A percentile compares a stretch with the other conserved stretches of the same genome.
These are phyloP conservation scores for Taphrina flavorubra DNA, from an alignment of 1,139 yeast species.

Conservation along the genomic window DNA sequence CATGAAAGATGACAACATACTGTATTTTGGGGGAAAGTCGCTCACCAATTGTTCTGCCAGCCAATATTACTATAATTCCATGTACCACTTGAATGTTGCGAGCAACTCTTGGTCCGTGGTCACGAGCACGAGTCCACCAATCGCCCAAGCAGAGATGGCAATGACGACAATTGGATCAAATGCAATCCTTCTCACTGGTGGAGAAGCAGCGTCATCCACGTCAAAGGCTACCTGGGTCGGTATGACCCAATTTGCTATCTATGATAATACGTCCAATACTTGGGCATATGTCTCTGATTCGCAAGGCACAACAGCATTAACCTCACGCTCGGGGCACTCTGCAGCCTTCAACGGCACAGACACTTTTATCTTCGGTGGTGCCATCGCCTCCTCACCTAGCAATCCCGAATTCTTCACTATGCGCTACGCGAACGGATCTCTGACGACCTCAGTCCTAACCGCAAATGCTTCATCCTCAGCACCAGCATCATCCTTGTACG, in stretches of 20 bases:
- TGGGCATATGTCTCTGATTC: slow-evolving; percentile 32
- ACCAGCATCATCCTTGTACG: slow-evolving; percentile 18
- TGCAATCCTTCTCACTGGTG: slow-evolving; percentile 21
- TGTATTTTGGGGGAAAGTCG: slow-evolving; percentile 38
- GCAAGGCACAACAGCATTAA: background rate
- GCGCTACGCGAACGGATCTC: background rate
- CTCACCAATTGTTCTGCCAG: slow-evolving; percentile 18
- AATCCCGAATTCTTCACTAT: slow-evolving; percentile 26
- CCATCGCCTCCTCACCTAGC: slow-evolving; percentile 14
- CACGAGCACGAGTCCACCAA: slow-evolving; percentile 24
- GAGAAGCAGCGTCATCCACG: slow-evolving; percentile 27
- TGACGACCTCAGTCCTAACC: slow-evolving; percentile 1
- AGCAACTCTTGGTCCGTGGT: slow-evolving; percentile 11
- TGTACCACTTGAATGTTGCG: slow-evolving; percentile 13
- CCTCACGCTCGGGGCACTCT: slow-evolving; percentile 36
- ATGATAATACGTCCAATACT: slow-evolving; percentile 10
- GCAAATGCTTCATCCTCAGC: slow-evolving; percentile 15
- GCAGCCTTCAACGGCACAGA: slow-evolving; percentile 33
- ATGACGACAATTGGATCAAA: slow-evolving; percentile 18
- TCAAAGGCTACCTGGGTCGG: slow-evolving; percentile 36
- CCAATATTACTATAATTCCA: slow-evolving; percentile 36
- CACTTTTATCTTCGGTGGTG: slow-evolving; percentile 32
- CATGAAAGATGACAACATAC: slow-evolving; percentile 1
- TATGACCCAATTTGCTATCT: slow-evolving; percentile 26
- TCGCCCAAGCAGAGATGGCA: slow-evolving; percentile 36